Evolutionary conservation across 345 rosid species (phyloP).

Genomic region (Iberis pinnata): DNA sequence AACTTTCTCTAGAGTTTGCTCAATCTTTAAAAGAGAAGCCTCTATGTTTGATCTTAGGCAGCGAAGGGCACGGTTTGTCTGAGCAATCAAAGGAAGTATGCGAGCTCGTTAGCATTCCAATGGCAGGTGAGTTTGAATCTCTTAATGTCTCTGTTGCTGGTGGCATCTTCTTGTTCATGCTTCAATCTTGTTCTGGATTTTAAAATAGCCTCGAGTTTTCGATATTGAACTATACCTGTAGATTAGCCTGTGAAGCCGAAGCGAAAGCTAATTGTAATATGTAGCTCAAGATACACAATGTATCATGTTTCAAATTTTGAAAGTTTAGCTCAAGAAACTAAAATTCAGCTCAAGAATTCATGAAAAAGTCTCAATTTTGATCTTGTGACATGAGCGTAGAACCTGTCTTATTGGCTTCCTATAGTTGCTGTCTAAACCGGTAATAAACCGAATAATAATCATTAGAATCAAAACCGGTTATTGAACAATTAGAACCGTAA

Average conservation of each 20-base stretch:
- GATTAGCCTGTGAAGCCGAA: constrained; percentile 45
- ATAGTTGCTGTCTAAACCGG: constrained; percentile 70
- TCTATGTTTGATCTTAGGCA: constrained; percentile 73
- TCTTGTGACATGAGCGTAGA: constrained; percentile 87
- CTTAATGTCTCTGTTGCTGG: constrained; percentile 96
- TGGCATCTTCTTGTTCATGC: constrained; percentile 73
- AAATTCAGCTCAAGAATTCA: too few relatives aligned
- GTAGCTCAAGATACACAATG: constrained; percentile 39
- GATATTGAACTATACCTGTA: constrained; percentile 58
- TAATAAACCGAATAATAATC: too few relatives aligned
- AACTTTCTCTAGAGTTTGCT: constrained; percentile 41
- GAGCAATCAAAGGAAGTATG: constrained; percentile 46
- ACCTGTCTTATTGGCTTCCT: constrained; percentile 63
- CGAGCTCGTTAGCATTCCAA: constrained; percentile 78
- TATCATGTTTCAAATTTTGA: too few relatives aligned
- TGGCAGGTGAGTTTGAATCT: constrained; percentile 80
- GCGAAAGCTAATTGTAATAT: constrained; percentile 73
- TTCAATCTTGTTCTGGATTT: constrained; percentile 53
- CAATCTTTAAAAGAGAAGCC: constrained; percentile 45
- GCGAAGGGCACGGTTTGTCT: constrained; percentile 81
- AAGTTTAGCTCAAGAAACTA: too few relatives aligned
- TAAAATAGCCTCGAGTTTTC: constrained; percentile 18
- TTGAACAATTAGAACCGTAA: too few relatives aligned
- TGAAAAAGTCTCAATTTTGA: neutral
- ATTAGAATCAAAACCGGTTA: constrained; percentile 2